A percentile compares a stretch with the other conserved stretches of the same genome.
phyloP scores from a whole-genome alignment of 2,329 filamentous ascomycete species.

The Stemphylium lycopersici region DNA sequence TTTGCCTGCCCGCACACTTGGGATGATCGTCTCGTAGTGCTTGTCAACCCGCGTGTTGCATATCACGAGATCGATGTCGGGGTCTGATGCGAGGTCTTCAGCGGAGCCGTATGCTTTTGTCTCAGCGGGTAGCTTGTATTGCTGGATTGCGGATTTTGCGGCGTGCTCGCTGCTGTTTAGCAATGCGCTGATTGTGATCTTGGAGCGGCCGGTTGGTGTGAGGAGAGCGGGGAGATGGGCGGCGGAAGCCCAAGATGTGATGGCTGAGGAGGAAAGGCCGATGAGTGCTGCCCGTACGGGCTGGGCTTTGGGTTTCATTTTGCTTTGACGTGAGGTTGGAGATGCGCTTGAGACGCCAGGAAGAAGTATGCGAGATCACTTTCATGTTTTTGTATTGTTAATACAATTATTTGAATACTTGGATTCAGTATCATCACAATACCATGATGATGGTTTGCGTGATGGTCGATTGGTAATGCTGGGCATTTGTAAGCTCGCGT shows the following conservation, averaged over 20 bases:
- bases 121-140: slow-evolving; percentile 44
- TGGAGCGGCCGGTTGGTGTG: slow-evolving; percentile 26
- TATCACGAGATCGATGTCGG: slow-evolving; percentile 52
- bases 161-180: slow-evolving; percentile 53
- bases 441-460: neutral
- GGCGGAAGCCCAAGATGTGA: slow-evolving; percentile 60
- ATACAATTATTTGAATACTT: too few relatives aligned
- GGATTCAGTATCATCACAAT: neutral
- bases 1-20: slow-evolving; percentile 61
- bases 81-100: slow-evolving; percentile 51
- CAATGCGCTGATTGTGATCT: slow-evolving; percentile 55
- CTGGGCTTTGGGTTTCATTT: slow-evolving; percentile 4
- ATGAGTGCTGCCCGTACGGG: slow-evolving; percentile 63
- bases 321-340: neutral
- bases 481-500: slow-evolving; percentile 2
- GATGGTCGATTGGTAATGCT: slow-evolving; percentile 1
- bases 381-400: neutral
- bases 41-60: slow-evolving; percentile 61
- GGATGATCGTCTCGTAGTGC: slow-evolving; percentile 56
- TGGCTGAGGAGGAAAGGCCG: slow-evolving; percentile 61
- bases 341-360: neutral
- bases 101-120: slow-evolving; percentile 55
- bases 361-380: neutral
- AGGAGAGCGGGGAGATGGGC: slow-evolving; percentile 68
- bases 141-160: slow-evolving; percentile 50